Conservation (phyloP, 345 rosid species). For the Physaria fendleri region DNA sequence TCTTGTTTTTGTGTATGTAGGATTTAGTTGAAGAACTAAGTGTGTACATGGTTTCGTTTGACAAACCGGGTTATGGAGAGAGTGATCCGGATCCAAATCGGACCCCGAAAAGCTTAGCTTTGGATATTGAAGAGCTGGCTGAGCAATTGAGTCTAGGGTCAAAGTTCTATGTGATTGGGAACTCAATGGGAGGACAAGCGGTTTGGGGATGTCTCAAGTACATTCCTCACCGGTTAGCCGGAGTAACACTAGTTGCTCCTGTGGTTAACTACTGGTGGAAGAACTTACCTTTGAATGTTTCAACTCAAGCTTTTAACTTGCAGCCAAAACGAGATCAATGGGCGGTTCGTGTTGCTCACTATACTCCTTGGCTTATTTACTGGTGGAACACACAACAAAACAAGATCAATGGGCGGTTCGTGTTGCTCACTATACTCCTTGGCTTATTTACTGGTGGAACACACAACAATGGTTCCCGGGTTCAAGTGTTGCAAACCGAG, state of each 20-base stretch:
- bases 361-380: conserved; percentile 47
- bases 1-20: conserved; percentile 19
- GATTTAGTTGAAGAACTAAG: conserved; percentile 37
- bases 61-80: conserved; percentile 59
- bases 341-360: conserved; percentile 49
- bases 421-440: conserved; percentile 50
- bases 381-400: conserved; percentile 58
- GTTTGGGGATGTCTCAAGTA: conserved; percentile 50
- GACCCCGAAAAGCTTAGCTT: conserved; percentile 35
- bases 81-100: conserved; percentile 51
- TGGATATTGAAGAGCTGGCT: conserved; percentile 53
- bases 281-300: conserved; percentile 39
- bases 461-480: conserved; percentile 45
- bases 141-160: conserved; percentile 47
- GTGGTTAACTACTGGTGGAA: conserved; percentile 53
- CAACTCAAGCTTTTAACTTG: conserved; percentile 31
- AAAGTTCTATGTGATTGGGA: conserved; percentile 40
- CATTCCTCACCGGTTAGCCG: conserved; percentile 58
- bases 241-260: conserved; percentile 43
- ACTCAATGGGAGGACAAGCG: conserved; percentile 46
- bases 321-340: conserved; percentile 39
- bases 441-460: conserved; percentile 69
- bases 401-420: conserved; percentile 50
- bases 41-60: conserved; percentile 51
- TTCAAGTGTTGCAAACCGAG: conserved; percentile 24